Evolutionary conservation across 108 stramenopile species (phyloP).

Genomic region (Cyclostephanos invisitatus): DNA sequence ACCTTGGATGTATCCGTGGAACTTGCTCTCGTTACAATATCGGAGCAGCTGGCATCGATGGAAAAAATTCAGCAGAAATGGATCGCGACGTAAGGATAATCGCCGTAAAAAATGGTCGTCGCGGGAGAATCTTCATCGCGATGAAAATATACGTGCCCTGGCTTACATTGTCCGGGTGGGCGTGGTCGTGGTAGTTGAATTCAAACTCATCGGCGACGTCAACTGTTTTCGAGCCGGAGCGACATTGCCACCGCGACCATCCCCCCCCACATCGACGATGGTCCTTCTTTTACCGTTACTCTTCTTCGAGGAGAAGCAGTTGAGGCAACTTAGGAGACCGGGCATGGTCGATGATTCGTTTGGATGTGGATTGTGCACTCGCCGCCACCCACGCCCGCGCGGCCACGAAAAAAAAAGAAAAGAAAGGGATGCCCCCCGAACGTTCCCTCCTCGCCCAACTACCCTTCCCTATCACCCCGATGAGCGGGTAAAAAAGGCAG

Average conservation of each 20-base stretch:
- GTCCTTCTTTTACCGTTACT: not conserved
- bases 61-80: not conserved
- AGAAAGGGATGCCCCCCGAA: too few relatives aligned
- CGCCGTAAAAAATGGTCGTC: not conserved
- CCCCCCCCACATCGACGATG: not conserved
- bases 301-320: conserved; percentile 4
- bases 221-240: not conserved
- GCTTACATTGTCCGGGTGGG: conserved; percentile 1
- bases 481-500: too few relatives aligned
- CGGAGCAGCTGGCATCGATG: not conserved
- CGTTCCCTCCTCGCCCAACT: too few relatives aligned
- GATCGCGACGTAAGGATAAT: not conserved
- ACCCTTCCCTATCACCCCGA: too few relatives aligned
- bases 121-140: not conserved
- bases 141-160: not conserved
- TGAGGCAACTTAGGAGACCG: not conserved
- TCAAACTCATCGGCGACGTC: not conserved
- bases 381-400: too few relatives aligned
- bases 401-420: too few relatives aligned
- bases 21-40: not conserved
- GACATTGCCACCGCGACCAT: not conserved
- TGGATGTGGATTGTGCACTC: too few relatives aligned
- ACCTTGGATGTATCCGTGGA: not conserved
- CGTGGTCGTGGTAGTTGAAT: not conserved
- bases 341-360: conserved; percentile 17